Percentiles rank a stretch among this genome's conserved stretches.
Conservation (phyloP, 139 green algal species). For the Diplosphaera chodatii region DNA sequence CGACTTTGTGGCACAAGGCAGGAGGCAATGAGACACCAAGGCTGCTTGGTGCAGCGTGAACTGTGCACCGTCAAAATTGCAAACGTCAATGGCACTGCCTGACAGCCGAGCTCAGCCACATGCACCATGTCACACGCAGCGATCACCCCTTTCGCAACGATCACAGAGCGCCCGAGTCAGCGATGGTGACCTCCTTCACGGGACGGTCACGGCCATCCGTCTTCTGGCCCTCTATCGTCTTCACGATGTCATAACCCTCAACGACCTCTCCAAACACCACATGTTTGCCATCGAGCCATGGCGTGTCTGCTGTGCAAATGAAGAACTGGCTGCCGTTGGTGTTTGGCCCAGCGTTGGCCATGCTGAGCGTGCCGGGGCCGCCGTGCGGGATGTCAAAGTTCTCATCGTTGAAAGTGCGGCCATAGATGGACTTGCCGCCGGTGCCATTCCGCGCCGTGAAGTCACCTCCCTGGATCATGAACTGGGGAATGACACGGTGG, state of each 20-base stretch:
- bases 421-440: constrained; percentile 29
- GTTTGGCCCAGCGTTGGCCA: constrained; percentile 82
- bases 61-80: too few species aligned
- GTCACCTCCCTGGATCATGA: constrained; percentile 69
- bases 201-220: constrained; percentile 31
- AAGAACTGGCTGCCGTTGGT: constrained; percentile 79
- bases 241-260: constrained; percentile 43
- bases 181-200: constrained; percentile 32
- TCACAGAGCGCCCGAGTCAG: constrained; percentile 45
- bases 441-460: constrained; percentile 37
- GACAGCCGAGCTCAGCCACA: too few species aligned
- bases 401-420: constrained; percentile 7
- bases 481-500: constrained; percentile 60
- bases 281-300: constrained; percentile 61
- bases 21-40: too few species aligned
- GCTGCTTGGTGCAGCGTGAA: too few species aligned
- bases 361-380: constrained; percentile 70
- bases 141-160: neutral
- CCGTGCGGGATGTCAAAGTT: constrained; percentile 32
- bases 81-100: too few species aligned
- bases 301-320: constrained; percentile 76
- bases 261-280: constrained; percentile 35
- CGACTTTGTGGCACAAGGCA: too few species aligned
- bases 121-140: too few species aligned
- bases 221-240: constrained; percentile 29